Evolutionary conservation across 805 yeast genomes (phyloP).

Genomic region (Isabelozyma heimii): DNA sequence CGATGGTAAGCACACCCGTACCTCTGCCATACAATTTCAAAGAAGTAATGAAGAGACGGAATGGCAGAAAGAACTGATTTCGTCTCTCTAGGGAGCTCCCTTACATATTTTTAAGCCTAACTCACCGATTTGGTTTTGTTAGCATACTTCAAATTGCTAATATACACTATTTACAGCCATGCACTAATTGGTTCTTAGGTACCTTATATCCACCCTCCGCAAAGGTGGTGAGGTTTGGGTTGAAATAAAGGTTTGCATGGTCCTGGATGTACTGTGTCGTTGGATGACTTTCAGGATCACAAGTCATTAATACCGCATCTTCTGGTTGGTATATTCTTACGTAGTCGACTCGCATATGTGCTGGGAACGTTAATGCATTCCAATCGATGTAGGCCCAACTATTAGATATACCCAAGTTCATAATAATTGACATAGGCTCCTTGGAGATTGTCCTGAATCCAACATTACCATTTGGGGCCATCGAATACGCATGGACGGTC

Average conservation of each 20-base stretch:
- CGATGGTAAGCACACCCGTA: background rate
- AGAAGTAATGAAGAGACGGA: no score
- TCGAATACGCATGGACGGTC: slow-evolving; percentile 68
- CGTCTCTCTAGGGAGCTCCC: no score
- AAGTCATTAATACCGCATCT: slow-evolving; percentile 57
- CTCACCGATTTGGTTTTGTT: no score
- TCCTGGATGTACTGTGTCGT: slow-evolving; percentile 76
- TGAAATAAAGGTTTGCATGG: slow-evolving; percentile 67
- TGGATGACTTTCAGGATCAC: slow-evolving; percentile 86
- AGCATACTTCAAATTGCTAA: background rate
- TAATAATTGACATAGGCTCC: slow-evolving; percentile 89
- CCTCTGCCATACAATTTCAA: background rate
- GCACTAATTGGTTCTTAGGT: slow-evolving; percentile 38
- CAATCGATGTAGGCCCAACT: slow-evolving; percentile 95
- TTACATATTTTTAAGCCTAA: no score
- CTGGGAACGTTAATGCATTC: slow-evolving; percentile 78
- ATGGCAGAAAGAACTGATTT: no score
- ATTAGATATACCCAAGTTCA: slow-evolving; percentile 88
- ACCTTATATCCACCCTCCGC: slow-evolving; percentile 60
- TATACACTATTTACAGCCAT: slow-evolving; percentile 12
- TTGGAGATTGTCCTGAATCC: slow-evolving; percentile 78
- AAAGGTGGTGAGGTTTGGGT: slow-evolving; percentile 75
- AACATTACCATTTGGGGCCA: slow-evolving; percentile 89
- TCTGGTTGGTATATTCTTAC: slow-evolving; percentile 88
- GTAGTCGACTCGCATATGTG: slow-evolving; percentile 71